phyloP scores from a whole-genome alignment of 345 rosid genomes.

The Eucalyptus globulus region DNA sequence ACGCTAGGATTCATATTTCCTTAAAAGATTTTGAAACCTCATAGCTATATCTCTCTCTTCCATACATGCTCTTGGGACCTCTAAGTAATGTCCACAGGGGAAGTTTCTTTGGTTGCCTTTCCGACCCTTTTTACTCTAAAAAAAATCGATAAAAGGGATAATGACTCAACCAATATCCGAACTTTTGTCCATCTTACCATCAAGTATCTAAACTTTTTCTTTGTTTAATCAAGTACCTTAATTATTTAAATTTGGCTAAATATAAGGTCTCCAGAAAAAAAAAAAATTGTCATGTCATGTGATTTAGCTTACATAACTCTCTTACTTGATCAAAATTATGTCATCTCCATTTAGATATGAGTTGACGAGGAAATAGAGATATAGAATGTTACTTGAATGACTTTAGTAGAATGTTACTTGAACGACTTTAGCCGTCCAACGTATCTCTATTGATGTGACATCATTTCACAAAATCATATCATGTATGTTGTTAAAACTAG shows the following conservation, averaged over 20 bases:
- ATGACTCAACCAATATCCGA: background rate
- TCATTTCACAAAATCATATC: background rate
- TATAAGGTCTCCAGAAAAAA: background rate
- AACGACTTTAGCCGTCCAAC: background rate
- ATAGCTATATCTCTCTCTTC: background rate
- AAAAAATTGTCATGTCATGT: fast-evolving
- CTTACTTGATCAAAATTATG: background rate
- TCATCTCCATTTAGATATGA: background rate
- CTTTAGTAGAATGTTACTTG: background rate
- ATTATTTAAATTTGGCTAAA: too few species aligned
- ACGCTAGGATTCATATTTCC: background rate
- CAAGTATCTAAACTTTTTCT: too few species aligned
- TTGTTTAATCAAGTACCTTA: too few species aligned
- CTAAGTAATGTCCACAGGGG: background rate
- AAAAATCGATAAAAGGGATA: background rate
- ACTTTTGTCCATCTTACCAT: background rate
- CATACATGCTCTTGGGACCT: background rate
- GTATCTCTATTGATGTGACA: background rate
- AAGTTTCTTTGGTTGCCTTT: background rate
- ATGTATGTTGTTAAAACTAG: background rate
- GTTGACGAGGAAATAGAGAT: background rate
- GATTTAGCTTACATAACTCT: background rate
- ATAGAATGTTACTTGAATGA: background rate
- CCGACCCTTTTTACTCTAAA: background rate
- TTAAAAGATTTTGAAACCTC: background rate